Evolutionary conservation across 495 filamentous ascomycete genomes (phyloP).

Genomic region (Penicillium ucsense): DNA sequence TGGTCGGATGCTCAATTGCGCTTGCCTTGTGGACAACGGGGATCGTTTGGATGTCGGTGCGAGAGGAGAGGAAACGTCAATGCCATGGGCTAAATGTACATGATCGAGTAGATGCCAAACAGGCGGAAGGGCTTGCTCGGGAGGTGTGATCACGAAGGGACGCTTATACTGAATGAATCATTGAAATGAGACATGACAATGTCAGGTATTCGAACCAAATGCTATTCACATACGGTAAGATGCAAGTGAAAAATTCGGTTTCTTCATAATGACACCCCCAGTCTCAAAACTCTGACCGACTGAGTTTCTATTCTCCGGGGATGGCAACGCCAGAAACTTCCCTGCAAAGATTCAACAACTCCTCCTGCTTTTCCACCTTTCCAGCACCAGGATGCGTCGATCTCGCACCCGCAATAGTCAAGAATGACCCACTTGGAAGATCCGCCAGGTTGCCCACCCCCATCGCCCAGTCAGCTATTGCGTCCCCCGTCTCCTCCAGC

Average conservation of each 20-base stretch:
- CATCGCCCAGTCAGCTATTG: slow-evolving; percentile 36
- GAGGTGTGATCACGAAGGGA: neutral
- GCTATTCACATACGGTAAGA: too few relatives aligned
- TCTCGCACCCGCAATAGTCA: slow-evolving; percentile 15
- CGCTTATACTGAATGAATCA: neutral
- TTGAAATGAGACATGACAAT: too few relatives aligned
- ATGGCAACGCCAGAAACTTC: slow-evolving; percentile 20
- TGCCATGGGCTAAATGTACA: neutral
- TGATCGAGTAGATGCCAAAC: neutral
- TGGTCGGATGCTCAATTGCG: slow-evolving; percentile 45
- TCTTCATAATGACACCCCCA: neutral
- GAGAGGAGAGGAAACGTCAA: slow-evolving; percentile 6
- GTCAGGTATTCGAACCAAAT: too few relatives aligned
- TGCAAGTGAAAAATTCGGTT: neutral
- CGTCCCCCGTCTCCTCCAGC: slow-evolving; percentile 35
- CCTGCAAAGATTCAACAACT: slow-evolving; percentile 20
- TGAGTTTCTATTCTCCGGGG: slow-evolving; percentile 1
- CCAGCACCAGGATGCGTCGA: slow-evolving; percentile 17
- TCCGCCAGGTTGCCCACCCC: slow-evolving; percentile 21
- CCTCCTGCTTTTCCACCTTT: slow-evolving; percentile 25
- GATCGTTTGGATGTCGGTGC: slow-evolving; percentile 24
- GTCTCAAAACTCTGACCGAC: neutral
- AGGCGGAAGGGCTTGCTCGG: neutral
- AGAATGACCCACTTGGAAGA: slow-evolving; percentile 19
- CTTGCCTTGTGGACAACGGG: slow-evolving; percentile 41